Percentiles rank a stretch among this genome's conserved stretches.
phyloP scores from a whole-genome alignment of 495 filamentous ascomycete species.

The Penicillium crystallinum region DNA sequence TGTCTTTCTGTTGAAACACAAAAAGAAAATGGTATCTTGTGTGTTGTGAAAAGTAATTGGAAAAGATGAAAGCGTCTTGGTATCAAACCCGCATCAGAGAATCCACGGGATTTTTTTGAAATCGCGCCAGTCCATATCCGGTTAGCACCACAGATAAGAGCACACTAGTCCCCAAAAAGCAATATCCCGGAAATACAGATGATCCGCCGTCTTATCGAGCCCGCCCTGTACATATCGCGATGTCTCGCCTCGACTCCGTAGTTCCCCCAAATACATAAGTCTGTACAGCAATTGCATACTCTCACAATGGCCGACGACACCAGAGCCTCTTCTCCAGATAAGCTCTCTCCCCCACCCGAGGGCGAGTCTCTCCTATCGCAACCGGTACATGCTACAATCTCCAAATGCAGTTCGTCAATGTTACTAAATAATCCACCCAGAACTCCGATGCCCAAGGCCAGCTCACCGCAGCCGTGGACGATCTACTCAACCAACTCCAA shows the following conservation, averaged over 20 bases:
- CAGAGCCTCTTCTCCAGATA: conserved; percentile 11
- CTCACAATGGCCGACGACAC: conserved; percentile 21
- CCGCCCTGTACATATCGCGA: neutral
- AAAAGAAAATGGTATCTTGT: conserved; percentile 13
- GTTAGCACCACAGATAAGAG: conserved; percentile 28
- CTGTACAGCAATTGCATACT: neutral
- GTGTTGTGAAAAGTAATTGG: conserved; percentile 10
- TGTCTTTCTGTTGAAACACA: conserved; percentile 10
- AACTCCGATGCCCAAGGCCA: conserved; percentile 51
- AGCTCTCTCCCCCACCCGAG: conserved; percentile 5
- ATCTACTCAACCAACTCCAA: conserved; percentile 75
- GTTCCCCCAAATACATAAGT: neutral
- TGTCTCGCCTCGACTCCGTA: neutral
- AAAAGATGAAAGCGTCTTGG: conserved; percentile 15
- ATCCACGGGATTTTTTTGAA: conserved; percentile 43
- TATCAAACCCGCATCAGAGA: conserved; percentile 13
- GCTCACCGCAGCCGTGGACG: conserved; percentile 72
- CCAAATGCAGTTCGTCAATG: neutral
- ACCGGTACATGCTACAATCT: conserved; percentile 12
- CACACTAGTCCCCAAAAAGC: neutral
- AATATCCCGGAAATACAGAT: conserved; percentile 15
- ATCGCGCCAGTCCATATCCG: conserved; percentile 19
- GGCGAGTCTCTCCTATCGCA: conserved; percentile 22
- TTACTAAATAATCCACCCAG: conserved; percentile 11
- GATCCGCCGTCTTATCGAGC: conserved; percentile 26